A percentile compares a stretch with the other conserved stretches of the same genome.
Conservation (phyloP, 192 early-diverging fungal species). For the Coemansia sp. region DNA sequence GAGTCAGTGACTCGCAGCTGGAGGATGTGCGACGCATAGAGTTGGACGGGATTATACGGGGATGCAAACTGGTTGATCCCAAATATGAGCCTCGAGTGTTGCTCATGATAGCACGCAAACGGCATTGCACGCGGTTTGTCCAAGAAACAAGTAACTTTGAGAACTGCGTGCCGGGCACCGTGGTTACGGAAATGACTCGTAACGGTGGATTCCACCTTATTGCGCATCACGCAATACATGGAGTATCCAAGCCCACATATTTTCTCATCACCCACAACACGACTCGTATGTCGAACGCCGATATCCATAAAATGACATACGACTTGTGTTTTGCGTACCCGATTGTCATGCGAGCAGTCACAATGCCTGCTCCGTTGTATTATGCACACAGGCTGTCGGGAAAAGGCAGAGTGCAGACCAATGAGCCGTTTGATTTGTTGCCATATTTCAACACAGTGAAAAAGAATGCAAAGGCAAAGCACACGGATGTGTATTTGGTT, state of each 20-base stretch:
- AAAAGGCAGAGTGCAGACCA: constrained; percentile 33
- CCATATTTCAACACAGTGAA: neutral
- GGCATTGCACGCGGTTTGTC: constrained; percentile 31
- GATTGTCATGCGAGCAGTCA: constrained; percentile 16
- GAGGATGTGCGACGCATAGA: constrained; percentile 21
- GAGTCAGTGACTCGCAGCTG: constrained; percentile 44
- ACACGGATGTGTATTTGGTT: constrained; percentile 12
- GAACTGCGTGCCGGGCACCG: constrained; percentile 34
- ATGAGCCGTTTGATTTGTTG: constrained; percentile 15
- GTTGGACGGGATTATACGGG: constrained; percentile 19
- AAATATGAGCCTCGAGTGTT: constrained; percentile 23
- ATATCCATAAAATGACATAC: constrained; percentile 16
- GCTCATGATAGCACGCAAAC: constrained; percentile 29
- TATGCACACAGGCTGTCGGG: constrained; percentile 41
- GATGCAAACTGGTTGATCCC: constrained; percentile 21
- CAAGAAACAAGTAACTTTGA: neutral
- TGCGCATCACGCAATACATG: constrained; percentile 24
- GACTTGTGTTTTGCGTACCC: constrained; percentile 34
- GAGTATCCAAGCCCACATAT: constrained; percentile 22
- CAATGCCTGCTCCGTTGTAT: constrained; percentile 42
- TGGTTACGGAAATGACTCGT: constrained; percentile 5
- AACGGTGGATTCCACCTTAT: constrained; percentile 24
- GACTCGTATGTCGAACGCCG: neutral
- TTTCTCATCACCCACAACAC: constrained; percentile 40
- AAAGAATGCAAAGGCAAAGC: neutral